A percentile compares a stretch with the other conserved stretches of the same genome.
phyloP scores from a whole-genome alignment of 805 yeast species.

The Yarrowia hollandica region DNA sequence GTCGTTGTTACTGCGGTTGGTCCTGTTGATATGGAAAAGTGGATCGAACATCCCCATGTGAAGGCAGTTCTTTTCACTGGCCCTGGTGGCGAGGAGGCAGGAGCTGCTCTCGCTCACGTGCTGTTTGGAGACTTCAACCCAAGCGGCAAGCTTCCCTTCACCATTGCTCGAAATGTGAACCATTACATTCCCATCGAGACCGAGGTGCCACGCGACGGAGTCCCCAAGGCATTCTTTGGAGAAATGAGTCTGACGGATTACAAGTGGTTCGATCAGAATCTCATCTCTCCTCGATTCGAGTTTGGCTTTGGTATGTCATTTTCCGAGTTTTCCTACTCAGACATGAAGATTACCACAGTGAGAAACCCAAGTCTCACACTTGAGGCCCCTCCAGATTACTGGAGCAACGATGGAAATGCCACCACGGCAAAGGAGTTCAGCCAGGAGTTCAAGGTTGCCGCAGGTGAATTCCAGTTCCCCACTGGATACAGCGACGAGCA shows the following conservation, averaged over 20 bases:
- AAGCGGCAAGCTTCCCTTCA: conserved; percentile 63
- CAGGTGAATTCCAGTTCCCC: conserved; percentile 19
- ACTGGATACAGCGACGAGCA: conserved; percentile 5
- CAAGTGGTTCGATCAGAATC: conserved; percentile 57
- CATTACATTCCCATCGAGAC: conserved; percentile 52
- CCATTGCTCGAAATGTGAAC: conserved; percentile 54
- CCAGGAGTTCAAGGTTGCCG: conserved; percentile 32
- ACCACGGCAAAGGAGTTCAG: conserved; percentile 41
- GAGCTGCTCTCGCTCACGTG: conserved; percentile 58
- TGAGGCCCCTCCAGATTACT: conserved; percentile 33
- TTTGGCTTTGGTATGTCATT: conserved; percentile 65
- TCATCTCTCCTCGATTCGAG: conserved; percentile 57
- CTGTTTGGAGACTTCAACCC: conserved; percentile 62
- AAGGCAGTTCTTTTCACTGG: conserved; percentile 58
- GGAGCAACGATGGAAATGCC: neutral
- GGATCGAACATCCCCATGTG: conserved; percentile 57
- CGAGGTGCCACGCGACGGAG: conserved; percentile 42
- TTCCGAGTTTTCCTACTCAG: conserved; percentile 45
- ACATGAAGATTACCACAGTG: conserved; percentile 42
- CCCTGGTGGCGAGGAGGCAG: conserved; percentile 57
- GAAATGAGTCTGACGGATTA: conserved; percentile 56
- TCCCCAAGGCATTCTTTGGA: conserved; percentile 42
- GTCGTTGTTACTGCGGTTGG: conserved; percentile 62
- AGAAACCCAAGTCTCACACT: conserved; percentile 41
- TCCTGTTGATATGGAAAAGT: conserved; percentile 57